Conservation (phyloP, 2,329 filamentous ascomycete species). For the Ploettnerulaceae sp. region DNA sequence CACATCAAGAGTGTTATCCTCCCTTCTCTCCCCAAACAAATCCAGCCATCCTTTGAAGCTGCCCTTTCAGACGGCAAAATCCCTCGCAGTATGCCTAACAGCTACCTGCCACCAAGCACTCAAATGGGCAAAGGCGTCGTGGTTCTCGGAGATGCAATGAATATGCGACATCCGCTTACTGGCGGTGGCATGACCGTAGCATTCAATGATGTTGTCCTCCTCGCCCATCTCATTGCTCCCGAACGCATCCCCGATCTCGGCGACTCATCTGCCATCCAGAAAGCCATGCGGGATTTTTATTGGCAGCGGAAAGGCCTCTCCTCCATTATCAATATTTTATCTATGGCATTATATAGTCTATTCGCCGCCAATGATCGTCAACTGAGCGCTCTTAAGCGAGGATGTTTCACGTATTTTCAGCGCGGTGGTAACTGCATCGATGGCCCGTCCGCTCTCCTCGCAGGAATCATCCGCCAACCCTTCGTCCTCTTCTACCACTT, state of each 20-base stretch:
- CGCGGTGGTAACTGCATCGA: slow-evolving; percentile 65
- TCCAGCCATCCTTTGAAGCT: slow-evolving; percentile 67
- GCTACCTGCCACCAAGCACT: slow-evolving; percentile 73
- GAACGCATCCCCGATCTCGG: slow-evolving; percentile 62
- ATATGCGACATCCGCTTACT: slow-evolving; percentile 98
- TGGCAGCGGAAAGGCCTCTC: slow-evolving; percentile 80
- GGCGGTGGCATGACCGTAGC: slow-evolving; percentile 98
- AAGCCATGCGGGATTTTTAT: slow-evolving; percentile 69
- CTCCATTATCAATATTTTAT: slow-evolving; percentile 94
- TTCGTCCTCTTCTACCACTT: slow-evolving; percentile 84
- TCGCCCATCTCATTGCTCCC: slow-evolving; percentile 70
- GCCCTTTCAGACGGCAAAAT: slow-evolving; percentile 77
- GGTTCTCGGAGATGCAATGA: slow-evolving; percentile 88
- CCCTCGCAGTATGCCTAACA: slow-evolving; percentile 87
- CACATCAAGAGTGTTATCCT: slow-evolving; percentile 79
- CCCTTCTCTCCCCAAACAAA: slow-evolving; percentile 65
- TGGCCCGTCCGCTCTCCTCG: slow-evolving; percentile 76
- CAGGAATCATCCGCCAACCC: slow-evolving; percentile 73
- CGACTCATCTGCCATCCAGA: slow-evolving; percentile 59
- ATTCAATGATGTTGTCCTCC: slow-evolving; percentile 81
- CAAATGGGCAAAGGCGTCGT: slow-evolving; percentile 71
- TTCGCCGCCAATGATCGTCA: slow-evolving; percentile 81
- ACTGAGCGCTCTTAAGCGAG: slow-evolving; percentile 74
- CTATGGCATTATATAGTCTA: slow-evolving; percentile 84
- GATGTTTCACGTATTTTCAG: slow-evolving; percentile 92